A percentile compares a stretch with the other conserved stretches of the same genome.
phyloP scores from a whole-genome alignment of 2,329 filamentous ascomycete species.

The Pseudopyrenochaeta lycopersici region DNA sequence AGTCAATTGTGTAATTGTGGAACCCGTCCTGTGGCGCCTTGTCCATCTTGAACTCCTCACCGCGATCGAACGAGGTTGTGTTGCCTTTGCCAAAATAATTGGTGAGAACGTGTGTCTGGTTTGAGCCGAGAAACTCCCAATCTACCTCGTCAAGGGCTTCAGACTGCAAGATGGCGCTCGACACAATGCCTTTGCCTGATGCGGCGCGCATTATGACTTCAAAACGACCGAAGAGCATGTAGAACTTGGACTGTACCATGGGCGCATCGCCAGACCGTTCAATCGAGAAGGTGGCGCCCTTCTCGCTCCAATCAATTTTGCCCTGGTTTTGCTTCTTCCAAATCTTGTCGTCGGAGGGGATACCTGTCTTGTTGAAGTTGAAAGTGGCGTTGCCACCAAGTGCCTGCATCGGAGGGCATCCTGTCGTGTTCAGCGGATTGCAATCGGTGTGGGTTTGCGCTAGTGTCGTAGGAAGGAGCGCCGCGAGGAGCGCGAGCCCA shows the following conservation, averaged over 20 bases:
- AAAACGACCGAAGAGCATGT: constrained; percentile 64
- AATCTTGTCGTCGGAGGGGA: constrained; percentile 46
- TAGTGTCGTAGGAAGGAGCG: constrained; percentile 55
- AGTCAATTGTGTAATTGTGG: constrained; percentile 65
- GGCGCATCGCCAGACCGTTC: constrained; percentile 75
- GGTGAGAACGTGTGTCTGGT: constrained; percentile 54
- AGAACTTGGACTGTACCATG: constrained; percentile 72
- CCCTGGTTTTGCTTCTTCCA: constrained; percentile 75
- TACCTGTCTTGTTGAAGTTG: constrained; percentile 63
- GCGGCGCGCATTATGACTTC: constrained; percentile 59
- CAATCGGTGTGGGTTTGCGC: constrained; percentile 83
- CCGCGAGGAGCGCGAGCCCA: constrained; percentile 47
- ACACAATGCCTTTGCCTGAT: constrained; percentile 60
- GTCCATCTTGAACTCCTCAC: constrained; percentile 41
- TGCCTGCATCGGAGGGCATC: constrained; percentile 76
- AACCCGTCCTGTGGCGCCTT: constrained; percentile 41
- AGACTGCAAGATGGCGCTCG: constrained; percentile 60
- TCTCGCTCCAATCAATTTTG: constrained; percentile 66
- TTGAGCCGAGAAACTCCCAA: constrained; percentile 56
- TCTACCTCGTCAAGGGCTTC: constrained; percentile 65
- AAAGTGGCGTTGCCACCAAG: constrained; percentile 67
- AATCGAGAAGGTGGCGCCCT: constrained; percentile 78
- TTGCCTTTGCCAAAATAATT: constrained; percentile 67
- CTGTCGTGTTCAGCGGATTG: constrained; percentile 74
- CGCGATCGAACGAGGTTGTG: constrained; percentile 61